phyloP scores from a whole-genome alignment of 768 basidiomycete species.

The Russula ochroleuca region DNA sequence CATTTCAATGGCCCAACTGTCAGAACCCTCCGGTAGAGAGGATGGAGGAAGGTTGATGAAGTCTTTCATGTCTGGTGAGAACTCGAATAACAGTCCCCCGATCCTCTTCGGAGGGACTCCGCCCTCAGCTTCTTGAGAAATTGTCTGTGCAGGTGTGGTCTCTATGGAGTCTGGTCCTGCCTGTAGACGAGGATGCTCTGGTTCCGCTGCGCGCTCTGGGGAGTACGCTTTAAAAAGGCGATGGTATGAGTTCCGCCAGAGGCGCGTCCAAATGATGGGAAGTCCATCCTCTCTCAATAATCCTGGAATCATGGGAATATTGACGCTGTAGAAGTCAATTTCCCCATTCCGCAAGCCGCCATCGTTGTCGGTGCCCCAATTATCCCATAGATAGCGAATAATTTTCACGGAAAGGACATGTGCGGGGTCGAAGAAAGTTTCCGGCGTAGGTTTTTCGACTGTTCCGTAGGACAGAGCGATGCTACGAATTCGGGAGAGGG shows the following conservation, averaged over 20 bases:
- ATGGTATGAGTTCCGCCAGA: conserved; percentile 86
- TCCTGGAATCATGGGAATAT: conserved; percentile 75
- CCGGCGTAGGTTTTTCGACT: conserved; percentile 48
- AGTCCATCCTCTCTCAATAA: conserved; percentile 57
- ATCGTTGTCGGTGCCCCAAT: conserved; percentile 73
- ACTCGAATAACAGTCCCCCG: conserved; percentile 62
- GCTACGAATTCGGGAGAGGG: conserved; percentile 60
- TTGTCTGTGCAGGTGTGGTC: conserved; percentile 24
- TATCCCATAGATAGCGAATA: conserved; percentile 68
- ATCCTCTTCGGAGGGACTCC: conserved; percentile 14
- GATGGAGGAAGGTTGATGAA: conserved; percentile 58
- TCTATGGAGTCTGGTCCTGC: conserved; percentile 45
- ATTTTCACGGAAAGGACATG: conserved; percentile 64
- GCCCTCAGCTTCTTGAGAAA: neutral
- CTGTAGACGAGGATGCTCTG: conserved; percentile 33
- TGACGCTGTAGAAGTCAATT: conserved; percentile 81
- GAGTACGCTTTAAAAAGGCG: conserved; percentile 60
- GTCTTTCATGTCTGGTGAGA: conserved; percentile 63
- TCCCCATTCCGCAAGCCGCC: conserved; percentile 56
- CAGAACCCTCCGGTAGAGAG: conserved; percentile 68
- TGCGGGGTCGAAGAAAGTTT: conserved; percentile 63
- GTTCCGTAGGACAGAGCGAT: conserved; percentile 89
- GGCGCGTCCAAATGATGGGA: conserved; percentile 70
- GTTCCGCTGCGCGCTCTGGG: conserved; percentile 24
- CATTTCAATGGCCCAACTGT: conserved; percentile 72